Evolutionary conservation across 768 basidiomycete species (phyloP).

Genomic region (Pholiota conissans): DNA sequence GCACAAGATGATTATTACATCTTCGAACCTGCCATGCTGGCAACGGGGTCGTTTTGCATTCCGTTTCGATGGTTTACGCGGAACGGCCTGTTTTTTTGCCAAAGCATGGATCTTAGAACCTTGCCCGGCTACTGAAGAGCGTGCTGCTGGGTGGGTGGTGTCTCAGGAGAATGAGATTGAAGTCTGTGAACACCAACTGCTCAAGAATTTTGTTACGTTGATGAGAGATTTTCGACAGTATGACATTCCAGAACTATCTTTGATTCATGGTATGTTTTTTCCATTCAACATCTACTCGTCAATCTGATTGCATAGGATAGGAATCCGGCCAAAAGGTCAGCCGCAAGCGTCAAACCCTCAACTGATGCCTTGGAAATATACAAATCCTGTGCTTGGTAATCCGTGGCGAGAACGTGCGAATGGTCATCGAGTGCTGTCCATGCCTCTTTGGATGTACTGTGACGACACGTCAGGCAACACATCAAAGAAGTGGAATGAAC

Average conservation of each 20-base stretch:
- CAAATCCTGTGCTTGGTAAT: slow-evolving; percentile 18
- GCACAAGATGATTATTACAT: slow-evolving; percentile 24
- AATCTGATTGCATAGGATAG: neutral
- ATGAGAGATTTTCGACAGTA: neutral
- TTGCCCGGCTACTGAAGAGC: slow-evolving; percentile 34
- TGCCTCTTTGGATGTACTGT: slow-evolving; percentile 35
- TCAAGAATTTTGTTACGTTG: slow-evolving; percentile 4
- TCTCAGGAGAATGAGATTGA: neutral
- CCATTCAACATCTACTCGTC: neutral
- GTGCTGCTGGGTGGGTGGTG: slow-evolving; percentile 1
- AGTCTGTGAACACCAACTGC: slow-evolving; percentile 1
- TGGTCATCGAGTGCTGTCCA: slow-evolving; percentile 26
- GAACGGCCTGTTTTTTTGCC: slow-evolving; percentile 13
- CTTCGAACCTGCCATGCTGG: slow-evolving; percentile 23
- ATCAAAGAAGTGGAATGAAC: slow-evolving; percentile 50
- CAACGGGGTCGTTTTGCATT: neutral
- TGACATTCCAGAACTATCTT: slow-evolving; percentile 4
- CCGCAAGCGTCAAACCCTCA: neutral
- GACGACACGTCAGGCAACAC: slow-evolving; percentile 45
- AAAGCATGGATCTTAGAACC: slow-evolving; percentile 31
- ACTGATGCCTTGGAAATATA: no score
- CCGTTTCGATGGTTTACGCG: neutral
- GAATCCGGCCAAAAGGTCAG: neutral
- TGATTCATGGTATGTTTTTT: slow-evolving; percentile 10
- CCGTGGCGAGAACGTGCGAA: slow-evolving; percentile 26